Base-by-base conservation (phyloP, 805 yeast species). In the Saccharomycopsis malanga region DNA sequence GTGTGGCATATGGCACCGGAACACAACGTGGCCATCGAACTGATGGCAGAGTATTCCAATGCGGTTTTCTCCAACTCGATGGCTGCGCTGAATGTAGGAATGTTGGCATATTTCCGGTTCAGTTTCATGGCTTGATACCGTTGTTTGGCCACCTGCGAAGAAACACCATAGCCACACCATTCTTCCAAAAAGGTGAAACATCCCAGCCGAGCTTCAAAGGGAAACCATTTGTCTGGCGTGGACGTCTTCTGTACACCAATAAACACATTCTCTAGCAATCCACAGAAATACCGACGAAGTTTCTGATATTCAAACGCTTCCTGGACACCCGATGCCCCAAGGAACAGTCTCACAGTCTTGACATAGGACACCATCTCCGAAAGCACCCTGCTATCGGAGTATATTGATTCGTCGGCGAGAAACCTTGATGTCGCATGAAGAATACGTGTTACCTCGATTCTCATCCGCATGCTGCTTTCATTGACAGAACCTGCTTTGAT, bases 151-250 rank as follows among this genome's bases (percentile, higher is more conserved):
- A 80, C 58, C 1, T 69, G 59, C 6, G 77, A 72, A 21, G 79
- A 69, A 44, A 77, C 81, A 2, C 98, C 97, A 62, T 77, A 79
- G 0, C 95, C 95, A 61, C 96, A 88, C 99, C 99, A 93, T 60
- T 87, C 95, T 54, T 85, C 89, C 48, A 93, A 67, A 57, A 77
- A 83, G 39, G 80, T 77, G 66, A 87, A 89, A 52, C 94, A 84
- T 2, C 86, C 83, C 25, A 84, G 79, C 45, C 96, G 70, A 2
- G 88, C 91, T 54, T 82, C 87, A 61, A 89, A 88, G 1, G 95
- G 91, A n/a, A 89, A 68, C 77, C 89, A 81, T 34, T 70, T 67
- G 7, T 67, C 70, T 2, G 74, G 68, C 15, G 64, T 63, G n/a
- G 60, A 63, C 46, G 69, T 60, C 53, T 71, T 69, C 52, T 69